Evolutionary conservation across 768 basidiomycete species (phyloP).

Genomic region (Xerocomellus chrysenteron): DNA sequence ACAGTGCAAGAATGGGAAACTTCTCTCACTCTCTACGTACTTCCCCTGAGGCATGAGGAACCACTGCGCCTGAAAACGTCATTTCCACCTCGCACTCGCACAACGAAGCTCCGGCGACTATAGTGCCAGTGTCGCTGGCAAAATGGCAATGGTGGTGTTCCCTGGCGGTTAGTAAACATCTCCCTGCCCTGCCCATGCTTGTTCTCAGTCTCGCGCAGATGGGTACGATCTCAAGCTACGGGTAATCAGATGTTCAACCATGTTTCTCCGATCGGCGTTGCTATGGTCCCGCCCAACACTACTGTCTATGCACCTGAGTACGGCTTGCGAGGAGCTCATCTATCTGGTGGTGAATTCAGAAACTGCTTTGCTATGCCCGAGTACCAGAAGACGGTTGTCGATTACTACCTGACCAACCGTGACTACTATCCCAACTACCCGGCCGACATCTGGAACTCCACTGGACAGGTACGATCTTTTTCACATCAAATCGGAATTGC

Average conservation of each 20-base stretch:
- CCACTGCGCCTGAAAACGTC: too few species aligned
- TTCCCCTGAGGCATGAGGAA: too few species aligned
- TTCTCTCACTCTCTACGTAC: too few species aligned
- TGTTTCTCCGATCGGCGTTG: conserved; percentile 48
- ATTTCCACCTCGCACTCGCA: too few species aligned
- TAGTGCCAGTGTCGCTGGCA: conserved; percentile 48
- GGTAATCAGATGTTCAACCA: conserved; percentile 40
- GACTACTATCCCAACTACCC: conserved; percentile 33
- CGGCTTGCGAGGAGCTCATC: conserved; percentile 30
- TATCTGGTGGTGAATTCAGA: conserved; percentile 37
- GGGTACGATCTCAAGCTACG: conserved; percentile 25
- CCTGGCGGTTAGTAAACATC: conserved; percentile 20
- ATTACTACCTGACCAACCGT: too few species aligned
- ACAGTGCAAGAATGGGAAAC: too few species aligned
- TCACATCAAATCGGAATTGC: conserved; percentile 26
- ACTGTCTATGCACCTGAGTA: conserved; percentile 29
- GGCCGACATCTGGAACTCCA: conserved; percentile 25
- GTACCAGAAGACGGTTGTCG: conserved; percentile 39
- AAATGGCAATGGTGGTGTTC: conserved; percentile 2
- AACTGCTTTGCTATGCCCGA: conserved; percentile 42
- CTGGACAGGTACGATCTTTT: conserved; percentile 14
- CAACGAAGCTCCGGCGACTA: conserved; percentile 39
- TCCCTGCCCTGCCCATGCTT: not conserved
- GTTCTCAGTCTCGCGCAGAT: not conserved
- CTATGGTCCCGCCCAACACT: conserved; percentile 39